These are phyloP conservation scores for Parastagonospora nodorum DNA, from an alignment of 2,329 filamentous ascomycete genomes.

Conservation along the genomic window DNA sequence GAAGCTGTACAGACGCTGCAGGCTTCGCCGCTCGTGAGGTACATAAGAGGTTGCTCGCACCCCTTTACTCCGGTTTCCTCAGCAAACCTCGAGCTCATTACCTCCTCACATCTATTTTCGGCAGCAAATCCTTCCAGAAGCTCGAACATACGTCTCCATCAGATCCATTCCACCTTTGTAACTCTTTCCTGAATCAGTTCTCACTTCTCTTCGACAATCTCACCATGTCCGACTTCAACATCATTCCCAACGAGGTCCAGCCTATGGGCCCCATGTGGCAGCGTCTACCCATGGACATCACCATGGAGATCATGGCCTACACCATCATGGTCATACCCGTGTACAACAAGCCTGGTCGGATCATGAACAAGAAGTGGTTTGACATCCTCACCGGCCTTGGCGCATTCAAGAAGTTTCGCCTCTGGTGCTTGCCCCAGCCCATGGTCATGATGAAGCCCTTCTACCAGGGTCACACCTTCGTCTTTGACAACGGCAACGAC, in stretches of 20 bases:
- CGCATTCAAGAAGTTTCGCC: constrained; percentile 6
- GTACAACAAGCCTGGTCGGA: background rate
- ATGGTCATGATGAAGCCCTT: constrained; percentile 9
- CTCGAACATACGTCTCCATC: background rate
- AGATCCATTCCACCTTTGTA: background rate
- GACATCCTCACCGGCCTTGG: constrained; percentile 7
- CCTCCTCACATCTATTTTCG: background rate
- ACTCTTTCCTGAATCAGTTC: background rate
- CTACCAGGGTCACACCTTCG: background rate
- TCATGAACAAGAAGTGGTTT: constrained; percentile 5
- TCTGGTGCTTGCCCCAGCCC: constrained; percentile 4
- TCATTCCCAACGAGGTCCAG: constrained; percentile 18
- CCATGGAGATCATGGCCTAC: constrained; percentile 18
- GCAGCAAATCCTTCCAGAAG: background rate
- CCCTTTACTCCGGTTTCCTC: background rate
- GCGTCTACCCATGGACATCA: background rate
- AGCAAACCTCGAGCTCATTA: background rate
- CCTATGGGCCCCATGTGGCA: background rate
- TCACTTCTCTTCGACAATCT: background rate
- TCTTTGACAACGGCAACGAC: background rate
- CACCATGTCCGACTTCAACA: background rate
- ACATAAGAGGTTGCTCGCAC: background rate
- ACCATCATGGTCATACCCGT: background rate
- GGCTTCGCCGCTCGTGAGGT: background rate
- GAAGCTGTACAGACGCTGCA: background rate